These are phyloP conservation scores for Ophiostoma populinum DNA, from an alignment of 2,329 filamentous ascomycete species.

Conservation along the genomic window DNA sequence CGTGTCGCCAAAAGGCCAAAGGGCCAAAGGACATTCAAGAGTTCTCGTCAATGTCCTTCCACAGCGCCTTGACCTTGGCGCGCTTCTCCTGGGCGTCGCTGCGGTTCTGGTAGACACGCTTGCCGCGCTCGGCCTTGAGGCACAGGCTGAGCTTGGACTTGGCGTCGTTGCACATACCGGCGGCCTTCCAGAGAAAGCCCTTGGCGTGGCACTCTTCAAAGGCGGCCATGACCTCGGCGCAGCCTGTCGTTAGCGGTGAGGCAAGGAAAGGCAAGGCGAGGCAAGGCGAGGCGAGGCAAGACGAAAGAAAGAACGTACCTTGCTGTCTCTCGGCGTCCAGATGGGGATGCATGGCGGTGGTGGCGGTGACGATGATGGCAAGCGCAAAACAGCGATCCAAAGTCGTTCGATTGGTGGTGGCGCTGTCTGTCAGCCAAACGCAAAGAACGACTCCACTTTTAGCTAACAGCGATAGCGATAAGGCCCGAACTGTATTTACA, in stretches of 20 bases:
- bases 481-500: too few species aligned
- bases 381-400: background rate
- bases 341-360: slow-evolving; percentile 72
- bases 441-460: too few species aligned
- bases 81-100: slow-evolving; percentile 52
- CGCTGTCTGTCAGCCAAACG: too few species aligned
- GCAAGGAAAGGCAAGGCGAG: background rate
- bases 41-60: slow-evolving; percentile 62
- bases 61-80: slow-evolving; percentile 57
- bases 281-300: background rate
- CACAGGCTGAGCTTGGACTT: slow-evolving; percentile 78
- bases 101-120: slow-evolving; percentile 63
- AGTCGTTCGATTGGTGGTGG: too few species aligned
- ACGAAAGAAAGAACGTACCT: slow-evolving; percentile 32
- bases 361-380: background rate
- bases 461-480: too few species aligned
- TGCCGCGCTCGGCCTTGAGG: slow-evolving; percentile 61
- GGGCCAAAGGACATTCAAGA: too few species aligned
- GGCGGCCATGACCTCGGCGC: slow-evolving; percentile 82
- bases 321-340: slow-evolving; percentile 82
- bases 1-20: too few species aligned
- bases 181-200: slow-evolving; percentile 81
- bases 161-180: slow-evolving; percentile 76
- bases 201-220: slow-evolving; percentile 90
- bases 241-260: slow-evolving; percentile 38